Conservation (phyloP, 192 early-diverging fungal genomes). For the Chytriomyces hyalinus region DNA sequence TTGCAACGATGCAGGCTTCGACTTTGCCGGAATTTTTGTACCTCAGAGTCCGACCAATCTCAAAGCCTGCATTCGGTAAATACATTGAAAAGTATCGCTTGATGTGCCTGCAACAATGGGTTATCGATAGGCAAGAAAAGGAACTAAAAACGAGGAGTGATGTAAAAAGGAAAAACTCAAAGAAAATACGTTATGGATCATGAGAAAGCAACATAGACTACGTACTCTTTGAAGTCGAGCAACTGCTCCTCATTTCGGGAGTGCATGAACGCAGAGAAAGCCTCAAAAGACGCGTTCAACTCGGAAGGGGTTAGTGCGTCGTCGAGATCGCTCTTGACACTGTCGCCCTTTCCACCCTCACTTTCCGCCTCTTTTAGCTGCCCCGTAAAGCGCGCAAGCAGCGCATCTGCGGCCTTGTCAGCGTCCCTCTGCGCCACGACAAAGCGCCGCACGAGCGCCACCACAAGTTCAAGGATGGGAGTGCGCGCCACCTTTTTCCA, state of each 20-base stretch:
- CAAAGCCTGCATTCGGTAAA: conserved; percentile 64
- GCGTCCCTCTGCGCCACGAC: background rate
- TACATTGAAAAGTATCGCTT: conserved; percentile 71
- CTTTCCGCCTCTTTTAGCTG: no score
- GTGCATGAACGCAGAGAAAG: background rate
- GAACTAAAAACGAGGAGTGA: no score
- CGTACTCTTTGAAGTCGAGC: background rate
- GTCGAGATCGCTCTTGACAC: background rate
- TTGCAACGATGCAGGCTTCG: conserved; percentile 56
- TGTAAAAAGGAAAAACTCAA: background rate
- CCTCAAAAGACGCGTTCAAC: background rate
- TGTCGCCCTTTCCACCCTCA: background rate
- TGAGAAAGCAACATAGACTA: no score
- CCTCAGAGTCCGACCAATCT: conserved; percentile 62
- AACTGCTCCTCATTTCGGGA: background rate
- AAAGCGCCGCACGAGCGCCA: background rate
- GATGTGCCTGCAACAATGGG: conserved; percentile 45
- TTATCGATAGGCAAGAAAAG: background rate
- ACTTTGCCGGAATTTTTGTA: conserved; percentile 60
- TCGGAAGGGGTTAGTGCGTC: background rate
- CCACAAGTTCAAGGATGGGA: background rate
- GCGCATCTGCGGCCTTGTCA: conserved; percentile 3
- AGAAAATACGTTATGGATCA: conserved; percentile 51
- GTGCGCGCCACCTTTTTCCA: background rate
- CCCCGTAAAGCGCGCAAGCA: background rate